Conservation (phyloP, 345 rosid species). For the Eucalyptus curtisii region DNA sequence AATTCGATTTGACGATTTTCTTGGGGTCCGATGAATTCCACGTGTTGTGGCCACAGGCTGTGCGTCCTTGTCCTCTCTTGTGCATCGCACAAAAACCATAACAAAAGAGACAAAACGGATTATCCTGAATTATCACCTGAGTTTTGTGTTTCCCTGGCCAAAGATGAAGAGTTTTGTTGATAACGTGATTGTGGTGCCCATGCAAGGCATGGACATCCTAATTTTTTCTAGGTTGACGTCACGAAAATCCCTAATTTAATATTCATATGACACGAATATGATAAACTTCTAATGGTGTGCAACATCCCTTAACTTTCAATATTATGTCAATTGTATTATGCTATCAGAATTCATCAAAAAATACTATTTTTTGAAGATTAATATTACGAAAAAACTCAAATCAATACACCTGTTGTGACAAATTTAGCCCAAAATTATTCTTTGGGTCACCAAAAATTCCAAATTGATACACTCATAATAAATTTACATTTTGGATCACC, state of each 20-base stretch:
- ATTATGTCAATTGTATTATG: not conserved
- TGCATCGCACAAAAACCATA: not conserved
- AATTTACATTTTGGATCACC: not conserved
- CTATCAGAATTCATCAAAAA: not conserved
- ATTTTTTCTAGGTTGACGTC: not conserved
- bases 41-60: not conserved
- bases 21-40: not conserved
- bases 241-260: not conserved
- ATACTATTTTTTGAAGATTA: not conserved
- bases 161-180: not conserved
- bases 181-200: not conserved
- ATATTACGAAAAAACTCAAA: too few species aligned
- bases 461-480: too few species aligned
- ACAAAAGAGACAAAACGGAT: not conserved
- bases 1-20: not conserved
- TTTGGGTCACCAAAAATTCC: too few species aligned
- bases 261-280: not conserved
- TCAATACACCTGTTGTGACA: rapidly evolving
- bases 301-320: not conserved
- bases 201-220: not conserved
- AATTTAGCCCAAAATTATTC: too few species aligned
- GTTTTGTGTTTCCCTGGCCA: not conserved
- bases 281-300: not conserved
- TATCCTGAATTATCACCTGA: not conserved
- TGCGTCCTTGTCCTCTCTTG: not conserved